A percentile compares a stretch with the other conserved stretches of the same genome.
Conservation (phyloP, 306 rosid species). For the Prosopis cineraria region DNA sequence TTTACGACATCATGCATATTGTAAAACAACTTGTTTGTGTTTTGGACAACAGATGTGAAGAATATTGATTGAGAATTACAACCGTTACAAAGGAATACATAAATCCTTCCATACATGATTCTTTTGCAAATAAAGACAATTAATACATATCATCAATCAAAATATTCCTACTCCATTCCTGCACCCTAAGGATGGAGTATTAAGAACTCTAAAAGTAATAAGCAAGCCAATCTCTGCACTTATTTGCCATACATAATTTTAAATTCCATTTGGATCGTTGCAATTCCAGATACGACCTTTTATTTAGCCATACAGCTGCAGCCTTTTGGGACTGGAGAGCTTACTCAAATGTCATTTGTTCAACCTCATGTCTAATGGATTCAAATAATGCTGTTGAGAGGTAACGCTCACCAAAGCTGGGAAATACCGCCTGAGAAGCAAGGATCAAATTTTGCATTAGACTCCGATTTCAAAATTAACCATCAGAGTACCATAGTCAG, state of each 20-base stretch:
- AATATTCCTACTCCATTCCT: too few species aligned
- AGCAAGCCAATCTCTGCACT: neutral
- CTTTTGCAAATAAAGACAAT: too few species aligned
- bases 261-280: neutral
- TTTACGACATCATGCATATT: neutral
- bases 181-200: too few species aligned
- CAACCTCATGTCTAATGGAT: conserved; percentile 60
- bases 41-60: neutral
- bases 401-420: conserved; percentile 72
- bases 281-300: neutral
- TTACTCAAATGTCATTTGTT: conserved; percentile 54
- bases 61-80: neutral
- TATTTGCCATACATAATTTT: neutral
- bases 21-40: neutral
- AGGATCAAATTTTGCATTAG: neutral
- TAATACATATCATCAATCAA: too few species aligned
- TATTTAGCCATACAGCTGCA: too few species aligned
- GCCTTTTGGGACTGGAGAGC: too few species aligned
- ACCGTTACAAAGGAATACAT: neutral
- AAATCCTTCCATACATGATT: too few species aligned
- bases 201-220: neutral
- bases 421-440: conserved; percentile 54
- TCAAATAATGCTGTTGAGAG: conserved; percentile 60
- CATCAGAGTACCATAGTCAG: neutral
- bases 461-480: neutral